Evolutionary conservation across 2,329 filamentous ascomycete genomes (phyloP).

Genomic region (Elsinoe perseae): DNA sequence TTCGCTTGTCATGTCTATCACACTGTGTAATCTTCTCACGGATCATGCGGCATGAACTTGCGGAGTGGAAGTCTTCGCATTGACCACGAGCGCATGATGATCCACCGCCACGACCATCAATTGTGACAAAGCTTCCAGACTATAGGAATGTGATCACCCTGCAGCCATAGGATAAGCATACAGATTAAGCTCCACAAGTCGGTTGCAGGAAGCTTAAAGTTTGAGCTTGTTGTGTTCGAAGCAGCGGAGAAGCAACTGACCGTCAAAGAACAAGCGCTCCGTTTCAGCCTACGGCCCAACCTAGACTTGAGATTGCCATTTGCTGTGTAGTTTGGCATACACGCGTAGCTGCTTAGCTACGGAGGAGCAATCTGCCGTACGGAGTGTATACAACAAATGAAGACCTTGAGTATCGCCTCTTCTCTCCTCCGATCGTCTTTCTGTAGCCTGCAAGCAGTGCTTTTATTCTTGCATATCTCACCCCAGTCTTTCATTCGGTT

Average conservation of each 20-base stretch:
- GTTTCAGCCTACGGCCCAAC: conserved; percentile 1
- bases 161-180: not conserved
- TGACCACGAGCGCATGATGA: not conserved
- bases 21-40: not conserved
- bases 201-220: not conserved
- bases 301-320: not conserved
- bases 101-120: not conserved
- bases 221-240: not conserved
- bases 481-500: conserved; percentile 15
- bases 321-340: not conserved
- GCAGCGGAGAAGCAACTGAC: not conserved
- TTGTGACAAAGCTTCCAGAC: not conserved
- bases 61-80: not conserved
- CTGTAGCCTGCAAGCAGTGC: conserved; percentile 10
- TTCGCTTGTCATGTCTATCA: not conserved
- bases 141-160: not conserved
- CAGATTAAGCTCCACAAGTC: conserved; percentile 1
- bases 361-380: not conserved
- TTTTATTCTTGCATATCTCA: not conserved
- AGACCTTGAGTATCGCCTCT: not conserved
- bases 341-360: not conserved
- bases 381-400: not conserved
- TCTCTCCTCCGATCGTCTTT: not conserved
- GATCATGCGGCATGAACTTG: not conserved
- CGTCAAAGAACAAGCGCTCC: not conserved